Evolutionary conservation across 2,329 filamentous ascomycete species (phyloP).

Genomic region (Pseudogymnoascus sp.): DNA sequence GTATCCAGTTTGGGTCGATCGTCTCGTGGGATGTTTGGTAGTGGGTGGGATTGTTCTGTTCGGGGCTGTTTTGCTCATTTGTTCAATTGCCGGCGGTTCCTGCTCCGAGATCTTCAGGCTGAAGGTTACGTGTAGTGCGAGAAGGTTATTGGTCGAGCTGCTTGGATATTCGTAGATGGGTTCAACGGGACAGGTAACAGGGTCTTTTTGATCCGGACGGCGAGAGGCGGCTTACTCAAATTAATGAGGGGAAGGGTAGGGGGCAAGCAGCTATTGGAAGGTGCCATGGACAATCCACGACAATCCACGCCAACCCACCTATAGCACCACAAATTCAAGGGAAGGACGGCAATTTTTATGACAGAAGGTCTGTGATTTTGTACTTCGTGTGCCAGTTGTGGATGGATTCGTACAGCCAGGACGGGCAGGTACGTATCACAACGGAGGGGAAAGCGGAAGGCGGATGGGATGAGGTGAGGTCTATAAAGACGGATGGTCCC

Average conservation of each 20-base stretch:
- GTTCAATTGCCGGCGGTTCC: slow-evolving; percentile 1
- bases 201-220: neutral
- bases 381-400: neutral
- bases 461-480: neutral
- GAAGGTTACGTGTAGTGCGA: neutral
- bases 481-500: neutral
- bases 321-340: neutral
- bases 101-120: neutral
- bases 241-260: neutral
- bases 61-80: too few relatives aligned
- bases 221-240: neutral
- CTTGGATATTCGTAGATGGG: neutral
- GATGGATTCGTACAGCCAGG: neutral
- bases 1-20: neutral
- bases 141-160: neutral
- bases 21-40: neutral
- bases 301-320: neutral
- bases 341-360: neutral
- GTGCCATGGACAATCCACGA: neutral
- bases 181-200: neutral
- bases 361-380: neutral
- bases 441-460: neutral
- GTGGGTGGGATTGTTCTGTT: neutral
- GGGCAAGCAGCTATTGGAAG: neutral
- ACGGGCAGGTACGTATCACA: neutral